Percentiles rank a stretch among this genome's conserved stretches.
Evolutionary conservation across 2,329 filamentous ascomycete species (phyloP).

Genomic region (Akanthomyces muscarius): DNA sequence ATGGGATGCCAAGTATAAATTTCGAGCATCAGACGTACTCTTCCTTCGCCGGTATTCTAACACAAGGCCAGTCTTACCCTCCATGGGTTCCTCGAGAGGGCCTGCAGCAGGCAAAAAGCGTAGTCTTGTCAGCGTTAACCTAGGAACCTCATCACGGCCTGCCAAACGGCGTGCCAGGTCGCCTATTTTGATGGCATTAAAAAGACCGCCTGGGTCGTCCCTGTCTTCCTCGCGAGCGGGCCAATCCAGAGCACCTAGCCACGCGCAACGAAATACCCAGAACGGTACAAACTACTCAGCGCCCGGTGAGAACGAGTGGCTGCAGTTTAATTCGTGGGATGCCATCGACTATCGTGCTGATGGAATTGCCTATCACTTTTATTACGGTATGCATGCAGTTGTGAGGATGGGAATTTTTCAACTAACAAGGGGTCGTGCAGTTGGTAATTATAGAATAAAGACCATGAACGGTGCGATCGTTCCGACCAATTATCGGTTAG

Average conservation of each 20-base stretch:
- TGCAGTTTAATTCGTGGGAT: not conserved
- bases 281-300: too few species aligned
- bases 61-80: not conserved
- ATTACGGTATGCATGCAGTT: not conserved
- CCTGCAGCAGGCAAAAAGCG: not conserved
- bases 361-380: not conserved
- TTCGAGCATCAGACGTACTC: not conserved
- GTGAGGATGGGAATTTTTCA: not conserved
- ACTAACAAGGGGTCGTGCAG: not conserved
- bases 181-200: not conserved
- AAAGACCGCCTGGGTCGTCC: too few species aligned
- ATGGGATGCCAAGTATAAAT: not conserved
- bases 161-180: not conserved
- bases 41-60: not conserved
- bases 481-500: conserved; percentile 23
- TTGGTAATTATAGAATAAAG: not conserved
- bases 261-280: not conserved
- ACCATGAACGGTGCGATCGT: conserved; percentile 28
- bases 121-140: not conserved
- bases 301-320: not conserved
- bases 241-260: not conserved
- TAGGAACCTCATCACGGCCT: not conserved
- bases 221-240: not conserved
- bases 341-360: not conserved
- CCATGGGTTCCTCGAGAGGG: not conserved